Percentiles rank a stretch among this genome's conserved stretches.
Conservation (phyloP, 2,329 filamentous ascomycete genomes). For the Penicillium sp. region DNA sequence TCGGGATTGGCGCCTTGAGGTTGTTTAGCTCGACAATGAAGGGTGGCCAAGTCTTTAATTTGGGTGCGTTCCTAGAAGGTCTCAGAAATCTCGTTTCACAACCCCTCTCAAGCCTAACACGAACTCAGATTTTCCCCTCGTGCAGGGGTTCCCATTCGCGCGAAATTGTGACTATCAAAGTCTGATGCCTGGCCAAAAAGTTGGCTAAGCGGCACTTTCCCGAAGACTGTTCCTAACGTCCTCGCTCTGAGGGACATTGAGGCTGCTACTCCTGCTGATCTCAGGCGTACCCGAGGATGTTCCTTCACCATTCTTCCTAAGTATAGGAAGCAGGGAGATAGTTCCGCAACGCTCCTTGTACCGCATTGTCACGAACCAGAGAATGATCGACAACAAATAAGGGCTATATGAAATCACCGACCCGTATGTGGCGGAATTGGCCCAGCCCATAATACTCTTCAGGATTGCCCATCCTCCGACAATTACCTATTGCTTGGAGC, state of each 20-base stretch:
- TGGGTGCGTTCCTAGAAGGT: not conserved
- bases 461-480: conserved; percentile 86
- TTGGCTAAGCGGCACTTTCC: not conserved
- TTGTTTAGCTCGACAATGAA: conserved; percentile 61
- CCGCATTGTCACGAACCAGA: conserved; percentile 66
- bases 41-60: not conserved
- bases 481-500: conserved; percentile 74
- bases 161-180: too few species aligned
- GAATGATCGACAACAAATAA: conserved; percentile 68
- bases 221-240: not conserved
- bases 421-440: conserved; percentile 85
- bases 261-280: not conserved
- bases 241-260: not conserved
- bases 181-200: not conserved
- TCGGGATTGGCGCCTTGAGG: not conserved
- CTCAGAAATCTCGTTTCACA: not conserved
- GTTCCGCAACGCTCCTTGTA: conserved; percentile 65
- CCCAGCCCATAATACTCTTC: conserved; percentile 85
- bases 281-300: not conserved
- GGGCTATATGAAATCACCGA: conserved; percentile 86
- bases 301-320: not conserved
- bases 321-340: not conserved
- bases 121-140: not conserved
- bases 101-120: not conserved
- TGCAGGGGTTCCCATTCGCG: not conserved